Evolutionary conservation across 208 protist genomes (phyloP).

Genomic region (Wallacemonas rigidus): DNA sequence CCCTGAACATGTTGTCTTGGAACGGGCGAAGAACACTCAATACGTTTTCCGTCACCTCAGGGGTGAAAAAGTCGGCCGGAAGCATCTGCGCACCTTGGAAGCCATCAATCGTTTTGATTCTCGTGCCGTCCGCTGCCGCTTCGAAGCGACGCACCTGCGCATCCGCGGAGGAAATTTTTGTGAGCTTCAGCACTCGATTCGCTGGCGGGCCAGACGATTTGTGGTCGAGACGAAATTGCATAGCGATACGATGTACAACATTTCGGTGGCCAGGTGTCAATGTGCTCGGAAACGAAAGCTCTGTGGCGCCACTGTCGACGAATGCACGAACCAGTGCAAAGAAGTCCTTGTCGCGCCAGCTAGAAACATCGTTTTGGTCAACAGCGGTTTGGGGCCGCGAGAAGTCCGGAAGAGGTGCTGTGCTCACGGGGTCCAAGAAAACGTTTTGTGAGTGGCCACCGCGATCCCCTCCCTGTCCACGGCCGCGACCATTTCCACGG

Average conservation of each 20-base stretch:
- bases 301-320: slow-evolving; percentile 55
- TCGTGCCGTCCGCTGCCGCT: slow-evolving; percentile 36
- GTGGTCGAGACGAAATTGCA: slow-evolving; percentile 73
- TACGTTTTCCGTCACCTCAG: slow-evolving; percentile 31
- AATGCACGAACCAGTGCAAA: slow-evolving; percentile 74
- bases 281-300: slow-evolving; percentile 72
- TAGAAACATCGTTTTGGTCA: slow-evolving; percentile 51
- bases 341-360: slow-evolving; percentile 78
- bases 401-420: slow-evolving; percentile 4
- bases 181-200: slow-evolving; percentile 56
- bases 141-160: slow-evolving; percentile 37
- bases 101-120: slow-evolving; percentile 69
- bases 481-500: not conserved
- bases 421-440: slow-evolving; percentile 2
- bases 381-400: slow-evolving; percentile 8
- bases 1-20: slow-evolving; percentile 49
- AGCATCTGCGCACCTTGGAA: slow-evolving; percentile 82
- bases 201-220: slow-evolving; percentile 54
- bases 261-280: slow-evolving; percentile 59
- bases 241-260: slow-evolving; percentile 67
- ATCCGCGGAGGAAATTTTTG: slow-evolving; percentile 47
- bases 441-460: not conserved
- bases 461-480: not conserved
- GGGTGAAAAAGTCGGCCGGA: slow-evolving; percentile 40
- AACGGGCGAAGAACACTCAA: slow-evolving; percentile 30